Evolutionary conservation across 139 green algal genomes (phyloP).

Genomic region (Dunaliella primolecta): DNA sequence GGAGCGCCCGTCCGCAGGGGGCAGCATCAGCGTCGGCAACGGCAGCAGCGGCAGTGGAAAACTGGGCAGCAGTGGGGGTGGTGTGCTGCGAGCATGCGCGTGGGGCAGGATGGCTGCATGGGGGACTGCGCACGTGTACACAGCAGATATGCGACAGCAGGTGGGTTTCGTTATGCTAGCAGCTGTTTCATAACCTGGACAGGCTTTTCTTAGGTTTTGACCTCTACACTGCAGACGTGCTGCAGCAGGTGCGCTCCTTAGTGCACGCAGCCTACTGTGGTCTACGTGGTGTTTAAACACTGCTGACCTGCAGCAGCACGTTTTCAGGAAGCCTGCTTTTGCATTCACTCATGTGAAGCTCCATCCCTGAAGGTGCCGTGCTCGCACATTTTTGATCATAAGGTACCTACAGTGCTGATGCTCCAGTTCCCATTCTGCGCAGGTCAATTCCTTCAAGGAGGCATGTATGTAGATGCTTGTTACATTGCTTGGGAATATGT

Average conservation of each 20-base stretch:
- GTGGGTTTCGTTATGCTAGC: no score
- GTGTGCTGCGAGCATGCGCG: slow-evolving; percentile 40
- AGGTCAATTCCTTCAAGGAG: no score
- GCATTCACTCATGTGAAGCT: no score
- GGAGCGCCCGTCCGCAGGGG: slow-evolving; percentile 36
- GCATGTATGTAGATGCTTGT: not conserved
- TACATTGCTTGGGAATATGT: not conserved
- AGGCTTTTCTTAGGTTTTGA: not conserved
- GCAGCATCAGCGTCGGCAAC: not conserved
- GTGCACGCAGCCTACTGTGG: not conserved
- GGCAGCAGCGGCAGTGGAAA: not conserved
- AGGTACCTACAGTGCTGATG: no score
- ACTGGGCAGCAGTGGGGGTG: not conserved
- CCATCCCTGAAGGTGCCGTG: no score
- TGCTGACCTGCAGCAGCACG: not conserved
- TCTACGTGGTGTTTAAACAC: not conserved
- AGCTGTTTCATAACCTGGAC: not conserved
- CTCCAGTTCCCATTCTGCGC: no score
- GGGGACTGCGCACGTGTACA: slow-evolving; percentile 40
- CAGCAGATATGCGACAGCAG: slow-evolving; percentile 62
- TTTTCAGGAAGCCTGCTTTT: not conserved
- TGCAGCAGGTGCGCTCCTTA: not conserved
- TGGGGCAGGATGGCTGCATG: slow-evolving; percentile 44
- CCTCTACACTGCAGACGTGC: not conserved
- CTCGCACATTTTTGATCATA: no score